Conservation (phyloP, 805 yeast species). For the Kazachstania bromeliacearum region DNA sequence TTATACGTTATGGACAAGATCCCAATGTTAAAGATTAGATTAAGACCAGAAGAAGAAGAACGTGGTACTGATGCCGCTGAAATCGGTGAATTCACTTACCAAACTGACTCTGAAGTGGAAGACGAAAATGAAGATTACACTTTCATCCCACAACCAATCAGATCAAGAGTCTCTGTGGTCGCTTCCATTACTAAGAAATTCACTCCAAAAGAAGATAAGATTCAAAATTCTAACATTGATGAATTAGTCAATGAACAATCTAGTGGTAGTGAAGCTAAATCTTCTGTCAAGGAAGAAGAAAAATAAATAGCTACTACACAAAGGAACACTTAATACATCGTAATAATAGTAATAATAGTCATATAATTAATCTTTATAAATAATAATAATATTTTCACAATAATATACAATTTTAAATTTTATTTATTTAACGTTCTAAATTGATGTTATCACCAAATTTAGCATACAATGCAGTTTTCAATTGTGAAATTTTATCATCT, state of each 20-base stretch:
- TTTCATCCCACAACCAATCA: slow-evolving; percentile 69
- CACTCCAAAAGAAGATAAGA: slow-evolving; percentile 29
- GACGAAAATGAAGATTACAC: slow-evolving; percentile 45
- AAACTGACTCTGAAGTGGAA: slow-evolving; percentile 26
- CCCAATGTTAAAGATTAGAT: slow-evolving; percentile 75
- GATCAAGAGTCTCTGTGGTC: slow-evolving; percentile 39
- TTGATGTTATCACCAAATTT: slow-evolving; percentile 87
- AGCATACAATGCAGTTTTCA: slow-evolving; percentile 72
- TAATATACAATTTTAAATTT: not conserved
- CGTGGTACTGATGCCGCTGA: slow-evolving; percentile 82
- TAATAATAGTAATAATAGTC: not conserved
- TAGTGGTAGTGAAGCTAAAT: slow-evolving; percentile 4
- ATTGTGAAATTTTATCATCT: slow-evolving; percentile 43
- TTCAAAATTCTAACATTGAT: slow-evolving; percentile 10
- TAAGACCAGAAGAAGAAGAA: slow-evolving; percentile 78
- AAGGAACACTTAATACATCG: not conserved
- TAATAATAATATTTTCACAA: slow-evolving; percentile 2
- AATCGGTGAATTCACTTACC: slow-evolving; percentile 80
- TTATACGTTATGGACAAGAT: slow-evolving; percentile 58
- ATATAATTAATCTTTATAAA: not conserved
- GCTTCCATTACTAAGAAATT: slow-evolving; percentile 2
- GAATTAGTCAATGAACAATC: slow-evolving; percentile 1
- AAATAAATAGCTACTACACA: no score
- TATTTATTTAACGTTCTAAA: slow-evolving; percentile 45
- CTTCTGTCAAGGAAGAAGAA: not conserved